Evolutionary conservation across 495 filamentous ascomycete genomes (phyloP).

Genomic region (Letharia lupina): DNA sequence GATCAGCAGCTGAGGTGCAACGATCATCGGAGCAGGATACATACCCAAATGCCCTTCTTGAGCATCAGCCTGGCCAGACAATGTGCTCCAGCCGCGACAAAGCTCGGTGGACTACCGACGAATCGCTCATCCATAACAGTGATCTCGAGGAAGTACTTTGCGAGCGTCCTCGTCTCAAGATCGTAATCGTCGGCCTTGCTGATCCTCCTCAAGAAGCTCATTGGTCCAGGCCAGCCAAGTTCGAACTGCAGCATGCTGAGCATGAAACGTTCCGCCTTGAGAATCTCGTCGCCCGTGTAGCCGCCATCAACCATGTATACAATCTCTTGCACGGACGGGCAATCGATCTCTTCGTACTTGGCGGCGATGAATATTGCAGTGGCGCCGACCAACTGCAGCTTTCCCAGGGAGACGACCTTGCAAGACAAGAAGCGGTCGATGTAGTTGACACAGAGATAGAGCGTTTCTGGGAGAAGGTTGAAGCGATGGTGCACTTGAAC

Average conservation of each 20-base stretch:
- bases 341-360: slow-evolving; percentile 98
- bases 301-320: slow-evolving; percentile 96
- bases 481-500: slow-evolving; percentile 94
- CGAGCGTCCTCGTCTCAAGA: slow-evolving; percentile 85
- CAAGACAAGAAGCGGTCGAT: slow-evolving; percentile 92
- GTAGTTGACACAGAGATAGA: slow-evolving; percentile 90
- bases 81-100: slow-evolving; percentile 82
- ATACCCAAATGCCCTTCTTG: slow-evolving; percentile 85
- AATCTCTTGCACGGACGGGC: slow-evolving; percentile 87
- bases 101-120: slow-evolving; percentile 83
- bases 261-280: slow-evolving; percentile 98
- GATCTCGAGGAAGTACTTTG: slow-evolving; percentile 96
- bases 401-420: slow-evolving; percentile 89
- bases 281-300: slow-evolving; percentile 81
- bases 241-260: slow-evolving; percentile 89
- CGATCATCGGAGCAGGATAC: slow-evolving; percentile 28
- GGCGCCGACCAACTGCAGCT: slow-evolving; percentile 91
- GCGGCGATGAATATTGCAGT: slow-evolving; percentile 93
- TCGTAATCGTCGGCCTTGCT: slow-evolving; percentile 99
- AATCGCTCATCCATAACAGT: slow-evolving; percentile 98
- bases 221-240: slow-evolving; percentile 92
- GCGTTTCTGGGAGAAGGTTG: slow-evolving; percentile 80
- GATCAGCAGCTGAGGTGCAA: slow-evolving; percentile 28
- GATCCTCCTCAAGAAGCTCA: slow-evolving; percentile 93
- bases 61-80: slow-evolving; percentile 86